Base-by-base conservation (phyloP, 805 yeast species). In the Kluyveromyces aestuarii region DNA sequence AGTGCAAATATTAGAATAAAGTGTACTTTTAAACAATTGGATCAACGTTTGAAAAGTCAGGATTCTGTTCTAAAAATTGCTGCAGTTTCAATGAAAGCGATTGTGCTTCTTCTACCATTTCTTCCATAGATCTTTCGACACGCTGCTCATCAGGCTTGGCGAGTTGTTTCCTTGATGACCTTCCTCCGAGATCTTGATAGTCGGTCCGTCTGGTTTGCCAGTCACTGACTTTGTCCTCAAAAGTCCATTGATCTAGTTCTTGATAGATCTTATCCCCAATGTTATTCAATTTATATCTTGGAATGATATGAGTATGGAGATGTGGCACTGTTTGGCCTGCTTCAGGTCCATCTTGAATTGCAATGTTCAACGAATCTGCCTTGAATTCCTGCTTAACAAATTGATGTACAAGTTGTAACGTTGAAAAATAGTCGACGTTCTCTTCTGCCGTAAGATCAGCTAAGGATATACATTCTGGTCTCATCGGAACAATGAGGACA, bases 311-410 rank as follows among this genome's bases (percentile, higher is more conserved):
- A 18, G 96, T 84, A 64, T 93, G 99, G 27, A 91, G 74, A 66
- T 93, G 99, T 6, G 97, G 96, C 2, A 93, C 82, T n/a, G 90
- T 79, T 63, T 93, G 99, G 3, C 99, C 99, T 1, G 97, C 91
- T 45, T 88, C 88, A 0, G 89, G 86, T 0, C 99, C 99, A 63
- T 93, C 99, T 64, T 93, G 99, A 50, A 95, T 87, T 10, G 97
- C 91, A 38, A 93, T 75, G 61, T 95, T 95, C 51, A 89, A 61
- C 1, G 96, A 73, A 56, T 90, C 95, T 2, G 96, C 95, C 36
- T 81, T 74, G 63, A 82, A 93, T 11, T 74, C 70, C 49, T 72
- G 59, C 53, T 76, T 81, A 14, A 93, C 81, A 53, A 89, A 84
- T 47, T 69, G 67, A 52, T 88, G 82, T 0, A 93, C 74, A 43